Percentiles rank a stretch among this genome's conserved stretches.
Evolutionary conservation across 495 filamentous ascomycete species (phyloP).

Genomic region (Penicillium bialowiezense): DNA sequence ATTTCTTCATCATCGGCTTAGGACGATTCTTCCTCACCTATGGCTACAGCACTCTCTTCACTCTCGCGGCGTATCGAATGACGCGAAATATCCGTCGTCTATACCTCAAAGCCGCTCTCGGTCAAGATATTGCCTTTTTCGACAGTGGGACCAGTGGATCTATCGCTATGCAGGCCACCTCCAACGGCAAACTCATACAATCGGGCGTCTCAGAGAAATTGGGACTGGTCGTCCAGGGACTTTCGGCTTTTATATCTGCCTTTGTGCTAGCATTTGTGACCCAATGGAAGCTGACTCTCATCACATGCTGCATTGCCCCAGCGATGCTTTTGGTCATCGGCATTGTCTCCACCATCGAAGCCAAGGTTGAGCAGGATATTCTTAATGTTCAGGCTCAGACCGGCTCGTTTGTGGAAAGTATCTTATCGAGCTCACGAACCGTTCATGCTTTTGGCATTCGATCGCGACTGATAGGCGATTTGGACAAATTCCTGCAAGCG

Average conservation of each 20-base stretch:
- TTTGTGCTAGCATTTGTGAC: constrained; percentile 73
- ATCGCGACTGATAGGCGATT: constrained; percentile 57
- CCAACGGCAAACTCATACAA: constrained; percentile 67
- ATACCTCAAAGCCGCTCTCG: constrained; percentile 68
- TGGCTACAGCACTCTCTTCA: constrained; percentile 25
- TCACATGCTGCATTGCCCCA: constrained; percentile 62
- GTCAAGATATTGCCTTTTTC: constrained; percentile 80
- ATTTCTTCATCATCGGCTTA: constrained; percentile 23
- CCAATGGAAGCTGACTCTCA: constrained; percentile 72
- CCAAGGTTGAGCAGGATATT: constrained; percentile 61
- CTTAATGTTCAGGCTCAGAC: constrained; percentile 68
- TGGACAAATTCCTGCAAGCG: constrained; percentile 60
- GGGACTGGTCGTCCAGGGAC: constrained; percentile 57
- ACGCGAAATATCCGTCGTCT: constrained; percentile 68
- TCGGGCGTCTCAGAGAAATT: constrained; percentile 76
- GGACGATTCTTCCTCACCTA: constrained; percentile 28
- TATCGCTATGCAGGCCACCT: constrained; percentile 75
- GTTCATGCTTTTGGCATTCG: constrained; percentile 78
- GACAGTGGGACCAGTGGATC: constrained; percentile 76
- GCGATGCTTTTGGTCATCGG: constrained; percentile 64
- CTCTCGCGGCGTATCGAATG: constrained; percentile 55
- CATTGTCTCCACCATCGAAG: constrained; percentile 5
- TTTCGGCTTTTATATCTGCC: constrained; percentile 70
- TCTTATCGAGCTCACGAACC: constrained; percentile 75
- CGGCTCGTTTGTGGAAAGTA: constrained; percentile 77